Base-by-base conservation (phyloP, 768 basidiomycete genomes). In the Ramaria rubella region DNA sequence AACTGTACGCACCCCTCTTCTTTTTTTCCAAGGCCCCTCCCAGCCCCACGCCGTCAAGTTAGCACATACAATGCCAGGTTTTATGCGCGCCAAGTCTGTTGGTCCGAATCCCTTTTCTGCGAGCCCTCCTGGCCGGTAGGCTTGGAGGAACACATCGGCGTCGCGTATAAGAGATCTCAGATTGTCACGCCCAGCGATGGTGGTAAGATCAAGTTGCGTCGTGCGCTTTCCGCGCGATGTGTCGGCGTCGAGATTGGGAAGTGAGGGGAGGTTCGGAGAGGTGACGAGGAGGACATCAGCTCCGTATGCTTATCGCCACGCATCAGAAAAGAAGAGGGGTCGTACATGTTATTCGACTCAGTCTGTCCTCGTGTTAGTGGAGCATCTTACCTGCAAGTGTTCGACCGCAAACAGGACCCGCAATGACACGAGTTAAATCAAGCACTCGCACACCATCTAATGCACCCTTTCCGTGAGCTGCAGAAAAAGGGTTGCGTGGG, bases 141-240 rank as follows among this genome's bases (percentile, higher is more conserved):
- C 74, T 60, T 86, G 83, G 14, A 86, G 63, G 63, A 85, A 84
- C 8, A 85, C 81, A 60, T 84, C 79, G 0, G 77, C 71, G 24
- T 72, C 71, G 40, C 63, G 59, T 17, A 72, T 66, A 1, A 86
- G 73, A 1, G 56, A 43, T 19, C 54, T 55, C 5, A 82, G 70
- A 7, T 52, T 71, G 9, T 64, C 61, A 8, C 58, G 61, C 52
- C 77, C 78, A 1, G 58, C 23, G 6, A 60, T 23, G 1, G 44
- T 42, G 3, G 67, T 72, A 5, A 85, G 70, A 58, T 85, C 79
- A 3, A 85, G 75, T 62, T 84, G 83, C 0, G 81, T 75, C 0
- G 82, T 82, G 38, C 81, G 77, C 65, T 85, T 86, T 1, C 82
- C 81, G 6, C 82, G 72, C 3, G 83, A 81, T 0, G 82, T 85